phyloP scores from a whole-genome alignment of 139 green algal genomes.

The Closterium sp. region DNA sequence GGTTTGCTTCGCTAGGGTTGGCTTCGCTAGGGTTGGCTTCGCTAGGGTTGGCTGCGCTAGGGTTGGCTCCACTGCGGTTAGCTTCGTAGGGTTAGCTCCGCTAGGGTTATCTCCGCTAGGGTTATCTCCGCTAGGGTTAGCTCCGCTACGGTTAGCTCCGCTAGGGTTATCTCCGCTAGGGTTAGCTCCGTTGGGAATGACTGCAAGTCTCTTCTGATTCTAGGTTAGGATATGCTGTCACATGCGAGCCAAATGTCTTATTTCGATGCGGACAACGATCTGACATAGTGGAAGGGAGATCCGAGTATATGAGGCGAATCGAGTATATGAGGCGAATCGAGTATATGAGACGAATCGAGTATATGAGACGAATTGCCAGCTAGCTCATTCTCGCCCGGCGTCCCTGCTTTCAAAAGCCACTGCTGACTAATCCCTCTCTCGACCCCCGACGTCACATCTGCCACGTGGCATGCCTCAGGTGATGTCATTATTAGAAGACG shows the following conservation, averaged over 20 bases:
- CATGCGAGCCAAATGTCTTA: neutral
- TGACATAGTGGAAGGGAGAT: neutral
- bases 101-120: neutral
- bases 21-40: neutral
- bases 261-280: neutral
- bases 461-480: conserved; percentile 20
- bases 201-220: conserved; percentile 7
- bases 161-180: neutral
- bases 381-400: neutral
- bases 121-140: neutral
- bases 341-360: neutral
- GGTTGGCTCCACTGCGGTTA: neutral
- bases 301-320: neutral
- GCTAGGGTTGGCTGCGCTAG: neutral
- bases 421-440: neutral
- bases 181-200: neutral
- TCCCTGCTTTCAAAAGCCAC: neutral
- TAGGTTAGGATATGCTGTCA: neutral
- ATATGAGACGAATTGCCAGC: too few species aligned
- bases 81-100: neutral
- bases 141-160: neutral
- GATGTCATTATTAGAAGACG: conserved; percentile 77
- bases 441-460: neutral
- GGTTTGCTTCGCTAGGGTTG: neutral
- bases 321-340: neutral